A percentile compares a stretch with the other conserved stretches of the same genome.
phyloP scores from a whole-genome alignment of 139 green algal genomes.

The Chlorokybus atmophyticus region DNA sequence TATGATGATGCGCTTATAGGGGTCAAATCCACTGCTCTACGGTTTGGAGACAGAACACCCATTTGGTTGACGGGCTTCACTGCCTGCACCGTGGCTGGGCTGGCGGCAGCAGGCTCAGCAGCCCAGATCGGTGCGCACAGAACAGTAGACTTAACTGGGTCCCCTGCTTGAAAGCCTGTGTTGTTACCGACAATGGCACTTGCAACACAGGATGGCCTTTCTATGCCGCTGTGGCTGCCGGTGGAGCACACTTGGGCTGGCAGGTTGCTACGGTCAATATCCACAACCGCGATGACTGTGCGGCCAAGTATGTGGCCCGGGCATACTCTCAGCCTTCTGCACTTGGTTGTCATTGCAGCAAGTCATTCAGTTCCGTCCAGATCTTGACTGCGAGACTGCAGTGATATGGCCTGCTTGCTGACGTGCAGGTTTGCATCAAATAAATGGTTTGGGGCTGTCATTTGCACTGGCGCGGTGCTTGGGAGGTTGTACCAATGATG shows the following conservation, averaged over 20 bases:
- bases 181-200: no score
- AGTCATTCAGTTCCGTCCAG: no score
- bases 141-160: no score
- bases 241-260: conserved; percentile 13
- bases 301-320: conserved; percentile 55
- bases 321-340: no score
- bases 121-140: no score
- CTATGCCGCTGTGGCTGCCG: conserved; percentile 9
- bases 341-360: no score
- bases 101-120: conserved; percentile 26
- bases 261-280: conserved; percentile 39
- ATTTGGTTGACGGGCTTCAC: conserved; percentile 18
- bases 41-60: conserved; percentile 16
- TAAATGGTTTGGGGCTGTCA: conserved; percentile 55
- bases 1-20: conserved; percentile 65
- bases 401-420: no score
- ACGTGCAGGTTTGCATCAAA: conserved; percentile 75
- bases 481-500: no score
- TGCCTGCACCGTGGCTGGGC: not conserved
- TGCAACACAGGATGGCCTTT: conserved; percentile 32
- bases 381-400: no score
- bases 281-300: conserved; percentile 54
- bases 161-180: no score
- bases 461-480: conserved; percentile 61
- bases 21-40: conserved; percentile 78